Base-by-base conservation (phyloP, 257 asterid genomes). In the Datura wrightii region DNA sequence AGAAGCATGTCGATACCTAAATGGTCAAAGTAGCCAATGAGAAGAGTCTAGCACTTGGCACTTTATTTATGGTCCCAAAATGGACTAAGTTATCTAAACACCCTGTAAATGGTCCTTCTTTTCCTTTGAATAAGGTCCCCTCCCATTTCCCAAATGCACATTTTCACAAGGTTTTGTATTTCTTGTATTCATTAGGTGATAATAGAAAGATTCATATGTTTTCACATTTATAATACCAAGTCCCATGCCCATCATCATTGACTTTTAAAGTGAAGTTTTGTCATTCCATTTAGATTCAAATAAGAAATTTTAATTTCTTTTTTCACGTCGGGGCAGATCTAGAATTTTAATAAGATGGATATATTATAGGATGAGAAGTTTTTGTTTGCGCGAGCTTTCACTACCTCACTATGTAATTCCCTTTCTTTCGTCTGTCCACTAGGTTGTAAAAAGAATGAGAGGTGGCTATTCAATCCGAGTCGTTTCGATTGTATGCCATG, bases 21-120 rank as follows among this genome's bases (percentile, higher is more conserved):
- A 67, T 36, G 11, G 78, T 37, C 52, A 69, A 39, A 69, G 34
- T 41, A 19, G 8, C 81, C 81, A 24, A 74, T 74, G 24, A 48
- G 54, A 48, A 48, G 55, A 48, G 58, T 59, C 42, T 76, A 50
- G 3, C 4, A 11, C 41, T 50, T 76, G 62, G 39, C 62, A 76
- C 63, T 74, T 39, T 76, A 50, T 50, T 48, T 76, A 3, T 76
- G 82, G 82, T 50, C 82, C 65, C 60, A 31, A 71, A 71, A 18
- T 42, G 56, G 9, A 31, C 44, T 3, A 34, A 76, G 63, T 76
- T 59, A 76, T 50, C 16, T 50, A 50, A 11, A 52, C 59, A 56
- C 39, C 63, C 48, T 52, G 63, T 52, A 78, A 52, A 16, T 78
- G 63, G 82, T 78, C 65, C 82, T 76, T 9, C 24, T 52, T 42